Evolutionary conservation across 352 stramenopile species (phyloP), one percentile per base, ranked within the genome.

Genomic region (Pythium periplocum): DNA sequence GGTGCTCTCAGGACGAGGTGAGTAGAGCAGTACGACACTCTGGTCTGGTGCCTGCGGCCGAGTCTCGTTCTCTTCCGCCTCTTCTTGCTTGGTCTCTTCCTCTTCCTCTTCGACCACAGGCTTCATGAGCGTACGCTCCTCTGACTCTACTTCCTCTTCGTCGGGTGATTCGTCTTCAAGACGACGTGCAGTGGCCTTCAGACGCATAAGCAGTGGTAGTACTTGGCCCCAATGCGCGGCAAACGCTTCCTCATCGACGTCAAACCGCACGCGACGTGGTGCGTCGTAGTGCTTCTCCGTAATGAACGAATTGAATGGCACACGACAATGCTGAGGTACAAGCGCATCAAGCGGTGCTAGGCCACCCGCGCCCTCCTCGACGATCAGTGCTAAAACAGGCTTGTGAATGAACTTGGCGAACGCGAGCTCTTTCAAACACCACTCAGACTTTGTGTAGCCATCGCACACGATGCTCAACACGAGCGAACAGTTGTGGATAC

Each of bases 371-470:
- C 51, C 62, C 7, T 59, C 30, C 44, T 58, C 64, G 12, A 57
- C 66, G 26, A 65, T 40, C 26, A 71, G 56, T n/a, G 48, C 55
- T 40, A 55, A 36, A 39, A 71, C 79, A 70, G 75, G 77, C 53
- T 86, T 89, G 7, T 78, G 70, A 31, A 87, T 67, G 36, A 79
- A 59, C 56, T 90, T 90, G 11, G 83, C 83, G 6, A 91, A 73
- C 4, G 83, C 83, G 2, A 93, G 69, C 46, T 93, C 83, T 38
- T 90, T 90, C 12, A 93, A 62, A 61, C 83, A 93, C 77, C 78
- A 90, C 51, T 90, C 73, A 8, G 82, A 92, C 37, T 73, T 78
- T 4, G 75, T 76, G 60, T 90, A 92, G 1, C 75, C 75, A 17
- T 83, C 77, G 45, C 75, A 86, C 6, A 92, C 66, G 17, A 92